phyloP scores from a whole-genome alignment of 2,329 filamentous ascomycete species.

The Colletotrichum theobromicola region DNA sequence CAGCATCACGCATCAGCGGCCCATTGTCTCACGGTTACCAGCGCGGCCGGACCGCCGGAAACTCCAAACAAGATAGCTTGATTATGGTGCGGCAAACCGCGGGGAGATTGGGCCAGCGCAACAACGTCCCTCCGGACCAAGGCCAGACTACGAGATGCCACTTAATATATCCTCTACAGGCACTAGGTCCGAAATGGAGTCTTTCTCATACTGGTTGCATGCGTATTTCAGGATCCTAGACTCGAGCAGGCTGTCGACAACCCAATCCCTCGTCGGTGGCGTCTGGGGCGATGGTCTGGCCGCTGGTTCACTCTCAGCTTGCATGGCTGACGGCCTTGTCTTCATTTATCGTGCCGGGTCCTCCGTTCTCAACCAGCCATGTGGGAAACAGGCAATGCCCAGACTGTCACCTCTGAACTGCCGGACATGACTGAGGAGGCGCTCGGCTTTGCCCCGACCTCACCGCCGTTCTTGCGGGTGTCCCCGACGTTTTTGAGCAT shows the following conservation, averaged over 20 bases:
- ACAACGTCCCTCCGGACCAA: not conserved
- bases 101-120: not conserved
- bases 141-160: not conserved
- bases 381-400: not conserved
- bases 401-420: not conserved
- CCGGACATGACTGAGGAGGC: not conserved
- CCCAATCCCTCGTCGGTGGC: not conserved
- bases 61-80: not conserved
- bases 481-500: not conserved
- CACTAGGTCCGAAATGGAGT: slow-evolving; percentile 2
- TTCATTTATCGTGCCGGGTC: not conserved
- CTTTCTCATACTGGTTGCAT: not conserved
- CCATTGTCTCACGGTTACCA: not conserved
- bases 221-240: not conserved
- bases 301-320: not conserved
- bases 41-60: not conserved
- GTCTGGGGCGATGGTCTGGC: not conserved
- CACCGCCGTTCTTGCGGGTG: not conserved
- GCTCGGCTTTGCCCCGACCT: not conserved
- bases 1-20: not conserved
- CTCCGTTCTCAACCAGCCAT: not conserved
- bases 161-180: slow-evolving; percentile 12
- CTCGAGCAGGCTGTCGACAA: not conserved
- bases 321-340: not conserved
- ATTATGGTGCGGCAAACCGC: not conserved